phyloP scores from a whole-genome alignment of 129 eudicot genomes.

The Scalesia atractyloides region DNA sequence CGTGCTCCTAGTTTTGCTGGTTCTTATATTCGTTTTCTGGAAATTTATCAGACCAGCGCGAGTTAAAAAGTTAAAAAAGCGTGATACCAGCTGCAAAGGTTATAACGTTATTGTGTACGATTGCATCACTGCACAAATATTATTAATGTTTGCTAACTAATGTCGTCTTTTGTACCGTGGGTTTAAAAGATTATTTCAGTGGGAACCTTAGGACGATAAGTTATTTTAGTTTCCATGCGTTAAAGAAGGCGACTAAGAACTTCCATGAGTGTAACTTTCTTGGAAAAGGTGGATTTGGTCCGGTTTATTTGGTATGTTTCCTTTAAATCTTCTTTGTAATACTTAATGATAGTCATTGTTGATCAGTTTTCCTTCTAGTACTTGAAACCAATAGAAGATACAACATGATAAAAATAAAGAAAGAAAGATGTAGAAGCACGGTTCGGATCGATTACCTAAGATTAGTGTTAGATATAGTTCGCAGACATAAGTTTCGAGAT shows the following conservation, averaged over 20 bases:
- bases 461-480: too few relatives aligned
- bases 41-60: slow-evolving; percentile 35
- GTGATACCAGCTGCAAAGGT: slow-evolving; percentile 34
- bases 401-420: not conserved
- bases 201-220: slow-evolving; percentile 52
- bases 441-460: too few relatives aligned
- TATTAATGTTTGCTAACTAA: not conserved
- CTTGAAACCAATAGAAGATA: not conserved
- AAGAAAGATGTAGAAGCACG: not conserved
- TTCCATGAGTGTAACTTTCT: slow-evolving; percentile 59
- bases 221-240: slow-evolving; percentile 46
- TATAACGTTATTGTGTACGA: not conserved
- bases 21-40: slow-evolving; percentile 42
- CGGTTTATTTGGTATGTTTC: slow-evolving; percentile 54
- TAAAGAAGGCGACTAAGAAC: slow-evolving; percentile 67
- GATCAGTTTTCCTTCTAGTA: not conserved
- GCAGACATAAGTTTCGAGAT: too few relatives aligned
- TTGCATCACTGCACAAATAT: not conserved
- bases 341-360: not conserved
- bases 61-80: slow-evolving; percentile 21
- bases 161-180: slow-evolving; percentile 9
- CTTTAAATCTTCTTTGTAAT: not conserved
- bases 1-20: slow-evolving; percentile 42
- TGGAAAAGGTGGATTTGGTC: slow-evolving; percentile 76
- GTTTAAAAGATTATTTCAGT: slow-evolving; percentile 35